Conservation (phyloP, 306 rosid species). For the Cucumis sativus region DNA sequence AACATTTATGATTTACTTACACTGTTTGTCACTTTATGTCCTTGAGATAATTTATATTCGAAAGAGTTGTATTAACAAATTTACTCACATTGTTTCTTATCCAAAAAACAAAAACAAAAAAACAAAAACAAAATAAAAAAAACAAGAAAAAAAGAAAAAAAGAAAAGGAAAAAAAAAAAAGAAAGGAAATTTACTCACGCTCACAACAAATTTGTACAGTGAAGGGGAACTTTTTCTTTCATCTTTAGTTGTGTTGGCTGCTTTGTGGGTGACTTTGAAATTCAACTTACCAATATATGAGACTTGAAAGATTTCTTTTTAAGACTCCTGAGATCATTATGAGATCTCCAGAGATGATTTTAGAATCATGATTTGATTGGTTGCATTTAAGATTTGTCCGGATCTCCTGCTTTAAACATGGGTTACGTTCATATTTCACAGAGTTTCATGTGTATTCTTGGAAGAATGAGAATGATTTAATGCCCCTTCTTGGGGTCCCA, state of each 20-base stretch:
- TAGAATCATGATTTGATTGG: background rate
- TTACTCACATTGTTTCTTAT: background rate
- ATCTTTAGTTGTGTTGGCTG: background rate
- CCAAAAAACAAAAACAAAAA: background rate
- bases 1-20: background rate
- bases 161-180: too few relatives aligned
- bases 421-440: background rate
- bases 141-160: too few relatives aligned
- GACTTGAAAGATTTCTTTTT: background rate
- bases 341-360: background rate
- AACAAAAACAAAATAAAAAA: too few relatives aligned
- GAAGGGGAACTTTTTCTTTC: background rate
- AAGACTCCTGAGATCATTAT: background rate
- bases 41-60: background rate
- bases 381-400: background rate
- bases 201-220: background rate
- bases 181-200: background rate
- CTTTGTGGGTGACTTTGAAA: background rate
- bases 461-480: background rate
- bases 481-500: background rate
- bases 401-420: slow-evolving; percentile 3
- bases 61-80: background rate
- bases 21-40: background rate
- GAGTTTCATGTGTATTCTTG: background rate
- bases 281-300: background rate